These are phyloP conservation scores for Cryptococcus neoformans DNA, from an alignment of 1,284 basidiomycete genomes.

Conservation along the genomic window DNA sequence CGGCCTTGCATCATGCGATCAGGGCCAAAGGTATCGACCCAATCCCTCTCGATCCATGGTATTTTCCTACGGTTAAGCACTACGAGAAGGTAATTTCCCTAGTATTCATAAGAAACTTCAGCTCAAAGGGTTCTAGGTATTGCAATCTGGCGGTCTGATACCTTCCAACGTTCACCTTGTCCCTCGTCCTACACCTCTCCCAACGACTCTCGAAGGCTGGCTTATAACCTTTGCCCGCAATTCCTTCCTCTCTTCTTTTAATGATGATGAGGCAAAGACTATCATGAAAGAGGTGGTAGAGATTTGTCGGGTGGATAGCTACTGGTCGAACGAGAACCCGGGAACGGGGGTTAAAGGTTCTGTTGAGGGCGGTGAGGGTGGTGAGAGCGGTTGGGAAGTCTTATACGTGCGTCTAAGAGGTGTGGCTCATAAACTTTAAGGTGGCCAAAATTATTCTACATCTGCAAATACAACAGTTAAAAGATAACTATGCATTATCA, in stretches of 20 bases:
- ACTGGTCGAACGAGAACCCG: conserved; percentile 40
- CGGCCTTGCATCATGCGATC: conserved; percentile 59
- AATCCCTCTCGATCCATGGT: conserved; percentile 68
- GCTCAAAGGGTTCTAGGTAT: conserved; percentile 46
- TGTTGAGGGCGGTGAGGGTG: conserved; percentile 21
- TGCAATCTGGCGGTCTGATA: conserved; percentile 58
- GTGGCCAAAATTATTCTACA: not conserved
- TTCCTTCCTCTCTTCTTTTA: conserved; percentile 57
- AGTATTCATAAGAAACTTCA: conserved; percentile 27
- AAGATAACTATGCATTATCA: not conserved
- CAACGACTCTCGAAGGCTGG: conserved; percentile 65
- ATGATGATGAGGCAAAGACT: conserved; percentile 56
- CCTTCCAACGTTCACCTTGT: conserved; percentile 59
- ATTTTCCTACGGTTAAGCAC: conserved; percentile 67
- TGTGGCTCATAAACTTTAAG: conserved; percentile 25
- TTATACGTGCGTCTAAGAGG: conserved; percentile 71
- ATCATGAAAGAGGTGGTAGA: conserved; percentile 66
- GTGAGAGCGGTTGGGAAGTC: conserved; percentile 61
- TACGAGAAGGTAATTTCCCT: conserved; percentile 57
- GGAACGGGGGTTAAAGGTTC: conserved; percentile 18
- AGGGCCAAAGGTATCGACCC: conserved; percentile 61
- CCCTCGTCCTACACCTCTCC: conserved; percentile 66
- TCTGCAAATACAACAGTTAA: not conserved
- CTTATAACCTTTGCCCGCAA: conserved; percentile 62
- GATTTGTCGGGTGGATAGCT: conserved; percentile 58